Evolutionary conservation across 139 green algal genomes (phyloP), one percentile per base, ranked within the genome.

Genomic region (Edaphochlamys debaryana): DNA sequence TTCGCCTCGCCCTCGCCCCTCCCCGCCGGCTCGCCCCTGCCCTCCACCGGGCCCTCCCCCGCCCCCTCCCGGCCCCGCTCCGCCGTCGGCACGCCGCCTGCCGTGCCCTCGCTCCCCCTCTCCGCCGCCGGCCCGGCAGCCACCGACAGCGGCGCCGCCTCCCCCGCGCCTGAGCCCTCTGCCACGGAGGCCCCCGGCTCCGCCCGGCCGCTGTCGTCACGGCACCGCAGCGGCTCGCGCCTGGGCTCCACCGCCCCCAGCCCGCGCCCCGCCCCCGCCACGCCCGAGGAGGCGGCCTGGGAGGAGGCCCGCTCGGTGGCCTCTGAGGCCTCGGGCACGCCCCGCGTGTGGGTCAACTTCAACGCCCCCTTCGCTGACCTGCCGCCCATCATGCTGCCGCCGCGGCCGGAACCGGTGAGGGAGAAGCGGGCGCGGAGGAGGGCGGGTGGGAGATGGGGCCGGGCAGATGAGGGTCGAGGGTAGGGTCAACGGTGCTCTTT

Each of bases 261-360:
- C 45, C 13, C 45, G 45, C 45, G 25, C 3, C 45, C 13, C 11
- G 13, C 45, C 11, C 45, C 45, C 1, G 48, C 23, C 34, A 74
- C 66, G 38, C 58, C 76, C 8, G 84, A 80, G 66, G 81, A 88
- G 38, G 66, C 64, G 60, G 67, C 69, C 11, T 92, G 88, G 85
- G 75, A 82, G 67, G 74, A 86, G 34, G 77, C 87, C 34, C 62
- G 58, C 22, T 69, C 60, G 9, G 76, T 86, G 11, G 27, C 79
- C 0, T 45, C 38, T 2, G 75, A 81, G 60, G 68, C 79, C 3
- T 70, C 82, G 30, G 90, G 85, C 32, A 77, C 70, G 32, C 90
- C 90, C 3, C 67, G 73, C 15, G 40, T 91, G n/a, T 93, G 90
- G 90, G 54, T 92, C 15, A 88, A 91, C 79, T 93, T 91, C 50